These are phyloP conservation scores for Bombardia bombarda DNA, from an alignment of 495 filamentous ascomycete species.

Conservation along the genomic window DNA sequence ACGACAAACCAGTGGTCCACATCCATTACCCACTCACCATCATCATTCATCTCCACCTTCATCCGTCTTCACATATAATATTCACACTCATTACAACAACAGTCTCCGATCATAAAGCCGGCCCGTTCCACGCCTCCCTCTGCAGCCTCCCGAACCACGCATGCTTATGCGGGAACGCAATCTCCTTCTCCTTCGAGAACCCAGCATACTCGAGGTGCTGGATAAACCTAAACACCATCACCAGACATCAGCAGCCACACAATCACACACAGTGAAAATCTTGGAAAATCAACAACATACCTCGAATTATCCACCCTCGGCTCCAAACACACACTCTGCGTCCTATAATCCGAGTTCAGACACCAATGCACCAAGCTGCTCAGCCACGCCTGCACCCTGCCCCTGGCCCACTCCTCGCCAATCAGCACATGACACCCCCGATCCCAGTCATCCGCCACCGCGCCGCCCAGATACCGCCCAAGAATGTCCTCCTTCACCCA, in stretches of 20 bases:
- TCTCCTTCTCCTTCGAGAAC: constrained; percentile 82
- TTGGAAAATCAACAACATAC: constrained; percentile 41
- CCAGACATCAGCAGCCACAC: constrained; percentile 1
- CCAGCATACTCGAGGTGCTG: constrained; percentile 65
- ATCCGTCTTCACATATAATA: too few species aligned
- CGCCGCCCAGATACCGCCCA: constrained; percentile 52
- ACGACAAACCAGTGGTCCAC: too few species aligned
- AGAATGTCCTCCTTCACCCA: constrained; percentile 93
- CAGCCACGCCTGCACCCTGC: constrained; percentile 72
- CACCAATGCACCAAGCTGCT: constrained; percentile 78
- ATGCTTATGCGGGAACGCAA: constrained; percentile 90
- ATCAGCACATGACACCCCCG: constrained; percentile 82
- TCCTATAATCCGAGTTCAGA: constrained; percentile 72
- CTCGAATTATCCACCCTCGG: constrained; percentile 87
- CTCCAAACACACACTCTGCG: constrained; percentile 74
- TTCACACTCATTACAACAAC: too few species aligned
- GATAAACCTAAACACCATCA: constrained; percentile 49
- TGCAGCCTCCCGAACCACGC: constrained; percentile 76
- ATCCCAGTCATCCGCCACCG: constrained; percentile 67
- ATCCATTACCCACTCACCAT: too few species aligned
- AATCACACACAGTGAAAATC: neutral
- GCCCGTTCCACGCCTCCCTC: constrained; percentile 76
- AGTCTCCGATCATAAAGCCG: constrained; percentile 65
- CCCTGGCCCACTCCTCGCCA: constrained; percentile 88
- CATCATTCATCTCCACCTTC: too few species aligned